Percentiles rank a stretch among this genome's conserved stretches.
These are phyloP conservation scores for Teunomyces tritomae DNA, from an alignment of 805 yeast species.

Conservation along the genomic window DNA sequence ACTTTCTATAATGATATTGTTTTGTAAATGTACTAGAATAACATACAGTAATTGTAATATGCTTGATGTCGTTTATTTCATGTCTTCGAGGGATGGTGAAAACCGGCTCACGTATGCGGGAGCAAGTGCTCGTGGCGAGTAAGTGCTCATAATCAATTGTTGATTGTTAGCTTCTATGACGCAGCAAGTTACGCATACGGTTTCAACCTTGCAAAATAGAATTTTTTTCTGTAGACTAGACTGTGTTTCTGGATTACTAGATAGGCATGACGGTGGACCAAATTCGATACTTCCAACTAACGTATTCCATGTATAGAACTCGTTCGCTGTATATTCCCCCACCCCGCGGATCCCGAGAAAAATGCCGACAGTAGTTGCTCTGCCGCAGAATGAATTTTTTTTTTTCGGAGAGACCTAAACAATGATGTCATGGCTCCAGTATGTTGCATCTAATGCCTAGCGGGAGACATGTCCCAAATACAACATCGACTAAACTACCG, in stretches of 20 bases:
- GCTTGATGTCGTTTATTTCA: neutral
- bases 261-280: neutral
- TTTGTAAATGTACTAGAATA: neutral
- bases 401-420: neutral
- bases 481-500: neutral
- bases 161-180: too few relatives aligned
- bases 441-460: neutral
- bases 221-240: too few relatives aligned
- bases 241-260: neutral
- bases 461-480: neutral
- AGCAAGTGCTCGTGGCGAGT: neutral
- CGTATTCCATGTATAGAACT: slow-evolving; percentile 1
- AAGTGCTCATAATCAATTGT: neutral
- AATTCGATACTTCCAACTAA: neutral
- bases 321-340: neutral
- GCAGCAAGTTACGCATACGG: too few relatives aligned
- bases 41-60: neutral
- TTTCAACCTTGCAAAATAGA: too few relatives aligned
- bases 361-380: neutral
- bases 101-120: too few relatives aligned
- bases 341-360: neutral
- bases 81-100: neutral
- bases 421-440: neutral
- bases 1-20: slow-evolving; percentile 3
- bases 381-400: neutral